Evolutionary conservation across 1,284 basidiomycete genomes (phyloP).

Genomic region (Puccinia brachypodii): DNA sequence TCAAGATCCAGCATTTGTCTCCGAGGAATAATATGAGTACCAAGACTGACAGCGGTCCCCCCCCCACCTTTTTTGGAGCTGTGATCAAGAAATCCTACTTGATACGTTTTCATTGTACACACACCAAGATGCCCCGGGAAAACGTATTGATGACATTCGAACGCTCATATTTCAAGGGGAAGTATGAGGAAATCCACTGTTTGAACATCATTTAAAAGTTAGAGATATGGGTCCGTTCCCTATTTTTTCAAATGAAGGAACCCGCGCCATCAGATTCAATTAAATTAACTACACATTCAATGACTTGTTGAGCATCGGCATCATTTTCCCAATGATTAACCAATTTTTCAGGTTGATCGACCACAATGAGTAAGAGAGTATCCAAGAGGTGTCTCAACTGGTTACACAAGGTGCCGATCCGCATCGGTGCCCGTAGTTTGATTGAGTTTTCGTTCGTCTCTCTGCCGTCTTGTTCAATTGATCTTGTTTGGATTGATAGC

Average conservation of each 20-base stretch:
- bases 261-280: constrained; percentile 30
- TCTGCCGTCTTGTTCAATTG: constrained; percentile 11
- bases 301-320: not conserved
- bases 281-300: constrained; percentile 39
- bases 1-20: no score
- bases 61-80: no score
- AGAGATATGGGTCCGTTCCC: not conserved
- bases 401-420: constrained; percentile 85
- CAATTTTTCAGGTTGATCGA: constrained; percentile 32
- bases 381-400: constrained; percentile 65
- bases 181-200: not conserved
- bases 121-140: not conserved
- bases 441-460: constrained; percentile 61
- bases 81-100: no score
- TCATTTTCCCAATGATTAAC: constrained; percentile 9
- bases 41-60: no score
- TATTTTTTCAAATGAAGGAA: not conserved
- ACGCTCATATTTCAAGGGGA: not conserved
- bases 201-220: not conserved
- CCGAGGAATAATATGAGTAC: no score
- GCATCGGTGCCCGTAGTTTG: constrained; percentile 75
- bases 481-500: constrained; percentile 42
- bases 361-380: constrained; percentile 12
- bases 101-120: no score
- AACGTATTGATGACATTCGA: not conserved